phyloP scores from a whole-genome alignment of 1,284 basidiomycete species.

The Trichosporon sp. region DNA sequence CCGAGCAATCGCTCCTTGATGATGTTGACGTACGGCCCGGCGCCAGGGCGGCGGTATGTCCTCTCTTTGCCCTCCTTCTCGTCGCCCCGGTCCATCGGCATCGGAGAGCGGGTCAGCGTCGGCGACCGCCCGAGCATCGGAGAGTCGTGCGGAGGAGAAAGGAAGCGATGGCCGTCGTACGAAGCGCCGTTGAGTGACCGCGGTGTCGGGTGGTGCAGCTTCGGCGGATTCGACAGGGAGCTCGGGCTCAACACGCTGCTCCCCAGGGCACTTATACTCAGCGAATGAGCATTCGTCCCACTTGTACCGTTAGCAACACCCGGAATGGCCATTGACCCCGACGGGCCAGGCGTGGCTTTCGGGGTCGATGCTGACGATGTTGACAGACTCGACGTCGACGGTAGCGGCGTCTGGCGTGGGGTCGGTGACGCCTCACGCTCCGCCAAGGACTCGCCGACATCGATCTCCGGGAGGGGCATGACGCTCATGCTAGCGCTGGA shows the following conservation, averaged over 20 bases:
- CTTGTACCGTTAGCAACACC: not conserved
- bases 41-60: conserved; percentile 23
- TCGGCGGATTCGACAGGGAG: not conserved
- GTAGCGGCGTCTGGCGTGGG: not conserved
- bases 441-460: not conserved
- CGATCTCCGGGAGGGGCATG: not conserved
- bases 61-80: not conserved
- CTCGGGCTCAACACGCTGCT: not conserved
- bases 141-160: not conserved
- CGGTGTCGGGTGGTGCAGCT: conserved; percentile 3
- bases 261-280: too few relatives aligned
- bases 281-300: too few relatives aligned
- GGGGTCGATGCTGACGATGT: not conserved
- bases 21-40: conserved; percentile 60
- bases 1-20: conserved; percentile 63
- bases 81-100: not conserved
- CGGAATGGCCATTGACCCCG: not conserved
- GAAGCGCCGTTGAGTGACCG: not conserved
- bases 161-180: conserved; percentile 3
- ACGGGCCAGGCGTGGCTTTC: not conserved
- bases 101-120: conserved; percentile 16
- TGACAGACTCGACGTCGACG: not conserved
- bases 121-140: conserved; percentile 4
- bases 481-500: not conserved
- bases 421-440: not conserved